phyloP scores from a whole-genome alignment of 768 basidiomycete genomes.

The Leucocoprinus sp. region DNA sequence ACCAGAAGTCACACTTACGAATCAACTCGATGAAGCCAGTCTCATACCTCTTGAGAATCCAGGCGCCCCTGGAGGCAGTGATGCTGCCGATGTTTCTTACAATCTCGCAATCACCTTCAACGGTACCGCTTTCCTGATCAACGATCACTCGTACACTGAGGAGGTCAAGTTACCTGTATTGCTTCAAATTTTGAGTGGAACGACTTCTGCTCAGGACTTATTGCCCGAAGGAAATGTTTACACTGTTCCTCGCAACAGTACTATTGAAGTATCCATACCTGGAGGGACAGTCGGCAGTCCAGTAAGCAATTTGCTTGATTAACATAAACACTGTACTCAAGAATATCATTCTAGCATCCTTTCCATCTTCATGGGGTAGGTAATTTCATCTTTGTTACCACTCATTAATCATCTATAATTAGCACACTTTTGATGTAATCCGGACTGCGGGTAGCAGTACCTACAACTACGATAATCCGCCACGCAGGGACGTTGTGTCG shows the following conservation, averaged over 20 bases:
- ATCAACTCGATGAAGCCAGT: slow-evolving; percentile 14
- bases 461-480: slow-evolving; percentile 10
- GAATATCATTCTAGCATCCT: slow-evolving; percentile 6
- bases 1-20: slow-evolving; percentile 13
- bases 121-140: slow-evolving; percentile 13
- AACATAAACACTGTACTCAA: neutral
- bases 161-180: slow-evolving; percentile 28
- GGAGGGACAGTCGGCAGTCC: slow-evolving; percentile 26
- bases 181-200: slow-evolving; percentile 21
- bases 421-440: slow-evolving; percentile 17
- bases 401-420: neutral
- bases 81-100: slow-evolving; percentile 12
- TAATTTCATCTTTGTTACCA: neutral
- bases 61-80: slow-evolving; percentile 14
- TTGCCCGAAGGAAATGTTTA: slow-evolving; percentile 31
- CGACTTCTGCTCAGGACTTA: slow-evolving; percentile 17
- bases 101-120: slow-evolving; percentile 7
- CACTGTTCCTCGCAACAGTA: slow-evolving; percentile 25
- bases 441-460: slow-evolving; percentile 1
- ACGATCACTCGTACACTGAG: slow-evolving; percentile 17
- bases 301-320: slow-evolving; percentile 16
- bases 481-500: slow-evolving; percentile 13
- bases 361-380: slow-evolving; percentile 19
- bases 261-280: slow-evolving; percentile 28
- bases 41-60: slow-evolving; percentile 13